Percentiles rank a stretch among this genome's conserved stretches.
Conservation (phyloP, 257 asterid species). For the Jasminum sambac region DNA sequence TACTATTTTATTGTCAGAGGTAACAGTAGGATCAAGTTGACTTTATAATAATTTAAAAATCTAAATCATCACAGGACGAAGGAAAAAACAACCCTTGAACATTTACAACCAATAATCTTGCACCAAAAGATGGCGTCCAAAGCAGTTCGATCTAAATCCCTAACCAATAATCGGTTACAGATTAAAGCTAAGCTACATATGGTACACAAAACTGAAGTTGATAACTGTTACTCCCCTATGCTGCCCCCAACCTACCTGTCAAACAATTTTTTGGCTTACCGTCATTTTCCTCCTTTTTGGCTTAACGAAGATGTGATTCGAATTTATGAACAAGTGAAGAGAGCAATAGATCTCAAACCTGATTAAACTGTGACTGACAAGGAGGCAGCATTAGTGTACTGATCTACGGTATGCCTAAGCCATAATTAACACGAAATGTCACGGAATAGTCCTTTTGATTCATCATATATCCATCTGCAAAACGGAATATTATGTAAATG, state of each 20-base stretch:
- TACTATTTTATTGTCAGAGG: neutral
- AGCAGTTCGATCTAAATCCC: slow-evolving; percentile 12
- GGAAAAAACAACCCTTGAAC: slow-evolving; percentile 16
- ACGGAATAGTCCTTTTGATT: slow-evolving; percentile 83
- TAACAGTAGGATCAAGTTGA: neutral
- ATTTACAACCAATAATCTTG: slow-evolving; percentile 36
- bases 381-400: slow-evolving; percentile 9
- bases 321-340: neutral
- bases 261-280: neutral
- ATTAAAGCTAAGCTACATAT: slow-evolving; percentile 46
- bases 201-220: slow-evolving; percentile 44
- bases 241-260: slow-evolving; percentile 32
- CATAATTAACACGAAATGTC: slow-evolving; percentile 61
- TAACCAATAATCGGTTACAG: slow-evolving; percentile 34
- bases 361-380: slow-evolving; percentile 18
- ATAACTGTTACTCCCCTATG: slow-evolving; percentile 28
- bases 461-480: slow-evolving; percentile 95
- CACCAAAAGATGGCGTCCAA: slow-evolving; percentile 9
- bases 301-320: neutral
- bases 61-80: neutral
- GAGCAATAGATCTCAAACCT: neutral
- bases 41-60: neutral
- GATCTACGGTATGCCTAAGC: slow-evolving; percentile 21
- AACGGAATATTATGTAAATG: slow-evolving; percentile 12
- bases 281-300: neutral